Conservation (phyloP, 352 stramenopile species). For the Phytopythium litorale region DNA sequence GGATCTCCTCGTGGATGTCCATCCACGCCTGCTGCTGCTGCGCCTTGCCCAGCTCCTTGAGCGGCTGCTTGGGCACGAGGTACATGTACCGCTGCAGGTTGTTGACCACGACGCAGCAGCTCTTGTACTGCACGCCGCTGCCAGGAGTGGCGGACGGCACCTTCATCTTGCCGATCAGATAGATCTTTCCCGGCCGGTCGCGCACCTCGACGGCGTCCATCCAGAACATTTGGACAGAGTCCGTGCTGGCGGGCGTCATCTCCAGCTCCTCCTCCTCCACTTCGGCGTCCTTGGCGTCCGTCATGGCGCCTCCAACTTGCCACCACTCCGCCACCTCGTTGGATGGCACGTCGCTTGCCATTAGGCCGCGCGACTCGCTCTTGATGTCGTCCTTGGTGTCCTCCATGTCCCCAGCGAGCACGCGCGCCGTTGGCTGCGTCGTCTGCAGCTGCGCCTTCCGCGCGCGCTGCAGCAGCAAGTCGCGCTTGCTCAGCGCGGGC, state of each 20-base stretch:
- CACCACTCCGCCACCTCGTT: constrained; percentile 88
- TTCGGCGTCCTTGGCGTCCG: constrained; percentile 20
- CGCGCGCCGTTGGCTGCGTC: constrained; percentile 51
- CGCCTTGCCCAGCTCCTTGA: constrained; percentile 89
- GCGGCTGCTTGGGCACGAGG: constrained; percentile 64
- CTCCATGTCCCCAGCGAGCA: constrained; percentile 39
- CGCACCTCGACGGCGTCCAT: constrained; percentile 96
- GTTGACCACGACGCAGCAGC: constrained; percentile 95
- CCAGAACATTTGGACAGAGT: constrained; percentile 95
- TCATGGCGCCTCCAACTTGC: constrained; percentile 35
- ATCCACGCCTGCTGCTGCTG: constrained; percentile 87
- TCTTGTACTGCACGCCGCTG: constrained; percentile 78
- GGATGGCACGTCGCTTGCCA: constrained; percentile 56
- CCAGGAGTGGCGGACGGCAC: constrained; percentile 23
- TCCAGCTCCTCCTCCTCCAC: constrained; percentile 25
- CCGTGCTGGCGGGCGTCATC: constrained; percentile 22
- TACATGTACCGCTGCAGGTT: constrained; percentile 96
- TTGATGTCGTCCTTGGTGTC: constrained; percentile 12
- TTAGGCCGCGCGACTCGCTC: background rate
- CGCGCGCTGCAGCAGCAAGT: constrained; percentile 69
- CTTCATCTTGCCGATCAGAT: constrained; percentile 97
- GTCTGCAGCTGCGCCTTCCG: constrained; percentile 55
- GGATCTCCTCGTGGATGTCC: constrained; percentile 88
- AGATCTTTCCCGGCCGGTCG: constrained; percentile 92
- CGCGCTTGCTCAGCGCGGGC: constrained; percentile 61